phyloP scores from a whole-genome alignment of 352 stramenopile genomes.

The Elongisporangium senticosum region DNA sequence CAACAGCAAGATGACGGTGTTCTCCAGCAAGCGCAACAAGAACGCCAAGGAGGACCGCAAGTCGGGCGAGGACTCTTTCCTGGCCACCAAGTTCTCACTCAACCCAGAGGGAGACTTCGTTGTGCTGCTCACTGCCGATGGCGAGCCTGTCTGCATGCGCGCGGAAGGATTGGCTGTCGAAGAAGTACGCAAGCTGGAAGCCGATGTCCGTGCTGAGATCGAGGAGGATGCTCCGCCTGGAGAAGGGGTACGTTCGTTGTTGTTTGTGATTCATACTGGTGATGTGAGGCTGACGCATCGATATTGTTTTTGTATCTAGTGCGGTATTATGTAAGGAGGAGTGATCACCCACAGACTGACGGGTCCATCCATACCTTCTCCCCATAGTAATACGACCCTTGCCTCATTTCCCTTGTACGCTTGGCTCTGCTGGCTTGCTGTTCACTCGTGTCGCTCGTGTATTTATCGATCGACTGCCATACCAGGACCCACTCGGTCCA shows the following conservation, averaged over 20 bases:
- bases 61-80: conserved; percentile 66
- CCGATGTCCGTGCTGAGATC: conserved; percentile 38
- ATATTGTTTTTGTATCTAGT: conserved; percentile 11
- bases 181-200: conserved; percentile 58
- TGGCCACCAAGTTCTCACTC: conserved; percentile 77
- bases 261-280: conserved; percentile 3
- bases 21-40: conserved; percentile 78
- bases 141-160: conserved; percentile 62
- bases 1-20: conserved; percentile 64
- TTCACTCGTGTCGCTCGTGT: not conserved
- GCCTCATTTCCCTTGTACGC: not conserved
- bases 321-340: conserved; percentile 31
- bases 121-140: conserved; percentile 54
- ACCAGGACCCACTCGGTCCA: not conserved
- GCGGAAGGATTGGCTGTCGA: conserved; percentile 51
- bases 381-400: not conserved
- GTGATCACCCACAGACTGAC: not conserved
- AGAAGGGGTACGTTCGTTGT: conserved; percentile 36
- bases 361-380: not conserved
- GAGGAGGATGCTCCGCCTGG: conserved; percentile 41
- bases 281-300: not conserved
- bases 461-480: not conserved
- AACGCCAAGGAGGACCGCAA: conserved; percentile 70
- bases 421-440: not conserved
- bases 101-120: conserved; percentile 64